Base-by-base conservation (phyloP, 2,329 filamentous ascomycete genomes). In the Sarocladium kiliense region DNA sequence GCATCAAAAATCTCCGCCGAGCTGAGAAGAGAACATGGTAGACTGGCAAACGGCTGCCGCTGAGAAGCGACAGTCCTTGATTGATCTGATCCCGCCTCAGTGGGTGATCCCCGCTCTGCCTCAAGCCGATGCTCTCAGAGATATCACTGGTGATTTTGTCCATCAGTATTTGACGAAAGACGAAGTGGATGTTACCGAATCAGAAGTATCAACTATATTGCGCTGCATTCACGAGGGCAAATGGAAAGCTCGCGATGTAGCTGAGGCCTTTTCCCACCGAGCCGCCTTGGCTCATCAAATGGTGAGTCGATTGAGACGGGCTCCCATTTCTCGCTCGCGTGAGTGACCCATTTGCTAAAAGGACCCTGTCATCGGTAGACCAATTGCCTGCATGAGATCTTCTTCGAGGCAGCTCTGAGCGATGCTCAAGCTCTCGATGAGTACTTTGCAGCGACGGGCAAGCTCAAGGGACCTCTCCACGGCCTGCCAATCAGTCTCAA, bases 401-500 rank as follows among this genome's bases (percentile, higher is more conserved):
- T 80, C 57, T 80, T 82, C 61, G 65, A 73, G 1, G 65, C 72
- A 23, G 80, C 78, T 1, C 64, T 82, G 2, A 56, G 63, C 1
- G 65, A 67, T 3, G 80, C 80, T 0, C 65, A 65, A 30, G 53
- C 65, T 6, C 65, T 82, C 2, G 81, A 84, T 63, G 61, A 69
- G 3, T 14, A 2, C 64, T 63, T 74, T 7, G 58, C 65, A 7
- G 55, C 59, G 10, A 71, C 71, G 3, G 71, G 74, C 0, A 69
- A 72, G 58, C 66, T 76, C 0, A 58, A 79, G 1, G 85, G 85
- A 88, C 6, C 44, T n/a, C 25, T 47, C 6, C 84, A 88, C 66
- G 85, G 85, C 2, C 68, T 84, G 0, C 81, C 81, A 0, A 71
- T 84, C 21, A 61, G 56, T 18, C 54, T 64, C 44, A 74, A 69